These are phyloP conservation scores for Dictyostelium gargantuum DNA, from an alignment of 208 protist genomes.

Conservation along the genomic window DNA sequence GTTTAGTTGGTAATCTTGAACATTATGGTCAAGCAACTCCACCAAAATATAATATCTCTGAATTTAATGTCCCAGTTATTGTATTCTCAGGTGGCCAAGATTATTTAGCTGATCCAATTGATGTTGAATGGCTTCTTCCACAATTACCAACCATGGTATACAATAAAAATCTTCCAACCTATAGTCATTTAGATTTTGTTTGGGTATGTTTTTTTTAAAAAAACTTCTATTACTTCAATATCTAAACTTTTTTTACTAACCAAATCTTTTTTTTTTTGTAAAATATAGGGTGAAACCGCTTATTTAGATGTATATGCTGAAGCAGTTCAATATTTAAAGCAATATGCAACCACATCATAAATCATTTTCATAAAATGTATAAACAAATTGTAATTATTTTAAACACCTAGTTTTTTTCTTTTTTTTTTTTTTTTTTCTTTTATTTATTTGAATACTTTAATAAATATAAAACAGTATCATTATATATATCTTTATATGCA, in stretches of 20 bases:
- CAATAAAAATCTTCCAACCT: background rate
- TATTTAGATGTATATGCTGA: background rate
- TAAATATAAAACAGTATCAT: background rate
- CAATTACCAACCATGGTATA: background rate
- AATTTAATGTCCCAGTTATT: background rate
- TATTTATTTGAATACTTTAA: background rate
- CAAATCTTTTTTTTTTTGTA: too few species aligned
- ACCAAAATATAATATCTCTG: constrained; percentile 34
- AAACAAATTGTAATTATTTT: too few species aligned
- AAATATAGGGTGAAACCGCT: background rate
- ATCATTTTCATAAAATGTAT: background rate
- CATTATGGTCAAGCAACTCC: constrained; percentile 23
- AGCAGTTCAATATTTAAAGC: background rate
- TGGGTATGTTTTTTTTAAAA: constrained; percentile 16
- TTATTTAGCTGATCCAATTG: constrained; percentile 44
- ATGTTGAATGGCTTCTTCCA: constrained; percentile 43
- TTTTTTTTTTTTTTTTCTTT: background rate
- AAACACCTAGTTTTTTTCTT: background rate
- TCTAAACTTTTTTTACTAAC: background rate
- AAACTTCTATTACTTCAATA: background rate
- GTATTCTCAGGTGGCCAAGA: constrained; percentile 43
- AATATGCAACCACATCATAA: background rate
- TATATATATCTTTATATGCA: background rate
- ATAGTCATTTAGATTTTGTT: constrained; percentile 68
- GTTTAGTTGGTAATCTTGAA: constrained; percentile 7